Conservation (phyloP, 352 stramenopile genomes). For the Phytopythium chamaehyphon region DNA sequence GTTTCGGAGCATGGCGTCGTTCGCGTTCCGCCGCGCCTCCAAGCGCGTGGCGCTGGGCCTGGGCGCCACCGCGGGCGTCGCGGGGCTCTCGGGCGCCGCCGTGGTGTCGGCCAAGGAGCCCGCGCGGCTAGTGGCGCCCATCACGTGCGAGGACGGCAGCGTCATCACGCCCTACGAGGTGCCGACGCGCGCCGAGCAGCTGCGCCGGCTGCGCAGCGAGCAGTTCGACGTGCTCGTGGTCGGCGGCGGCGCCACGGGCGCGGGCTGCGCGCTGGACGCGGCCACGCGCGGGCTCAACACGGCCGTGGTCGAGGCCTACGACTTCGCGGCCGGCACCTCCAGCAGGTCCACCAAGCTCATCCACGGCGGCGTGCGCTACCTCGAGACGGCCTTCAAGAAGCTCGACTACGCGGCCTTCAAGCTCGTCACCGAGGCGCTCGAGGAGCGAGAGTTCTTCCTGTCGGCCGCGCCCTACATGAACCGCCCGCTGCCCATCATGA, state of each 20-base stretch:
- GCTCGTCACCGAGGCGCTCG: conserved; percentile 91
- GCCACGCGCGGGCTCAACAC: conserved; percentile 91
- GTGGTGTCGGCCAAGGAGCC: conserved; percentile 78
- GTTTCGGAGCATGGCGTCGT: conserved; percentile 71
- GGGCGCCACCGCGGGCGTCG: conserved; percentile 37
- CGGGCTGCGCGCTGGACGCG: conserved; percentile 89
- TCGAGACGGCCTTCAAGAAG: conserved; percentile 94
- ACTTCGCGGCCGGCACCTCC: conserved; percentile 92
- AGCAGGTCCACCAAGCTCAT: conserved; percentile 95
- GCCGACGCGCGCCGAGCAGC: conserved; percentile 57
- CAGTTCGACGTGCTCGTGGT: conserved; percentile 94
- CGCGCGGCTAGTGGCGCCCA: conserved; percentile 54
- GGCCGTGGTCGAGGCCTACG: conserved; percentile 88
- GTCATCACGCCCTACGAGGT: conserved; percentile 83
- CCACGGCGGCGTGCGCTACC: conserved; percentile 93
- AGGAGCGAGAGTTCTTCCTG: conserved; percentile 92
- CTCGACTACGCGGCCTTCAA: conserved; percentile 88
- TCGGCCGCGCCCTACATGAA: conserved; percentile 94
- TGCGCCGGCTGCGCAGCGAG: conserved; percentile 83
- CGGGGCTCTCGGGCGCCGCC: conserved; percentile 48
- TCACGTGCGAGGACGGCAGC: conserved; percentile 81
- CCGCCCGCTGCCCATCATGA: conserved; percentile 93
- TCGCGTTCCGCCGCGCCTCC: conserved; percentile 49
- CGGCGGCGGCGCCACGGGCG: conserved; percentile 89
- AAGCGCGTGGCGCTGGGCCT: conserved; percentile 54